Evolutionary conservation across 768 basidiomycete species (phyloP).

Genomic region (Lyophyllum semitale): DNA sequence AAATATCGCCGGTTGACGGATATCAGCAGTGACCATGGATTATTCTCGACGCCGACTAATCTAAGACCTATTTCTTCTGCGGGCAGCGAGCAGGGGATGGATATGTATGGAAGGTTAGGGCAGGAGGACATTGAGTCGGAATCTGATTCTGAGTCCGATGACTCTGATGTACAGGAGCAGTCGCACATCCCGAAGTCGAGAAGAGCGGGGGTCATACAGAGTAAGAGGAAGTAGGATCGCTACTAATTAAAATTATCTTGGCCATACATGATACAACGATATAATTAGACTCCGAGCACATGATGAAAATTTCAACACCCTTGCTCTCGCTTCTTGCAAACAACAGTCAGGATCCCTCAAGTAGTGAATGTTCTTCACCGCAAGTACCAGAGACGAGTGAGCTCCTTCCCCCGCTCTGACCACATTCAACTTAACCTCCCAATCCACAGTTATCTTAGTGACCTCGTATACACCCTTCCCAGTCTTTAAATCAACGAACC

Average conservation of each 20-base stretch:
- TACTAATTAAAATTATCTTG: no score
- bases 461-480: slow-evolving; percentile 83
- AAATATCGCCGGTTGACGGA: slow-evolving; percentile 54
- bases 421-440: slow-evolving; percentile 20
- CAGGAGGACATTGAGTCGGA: slow-evolving; percentile 35
- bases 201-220: slow-evolving; percentile 45
- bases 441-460: slow-evolving; percentile 75
- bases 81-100: slow-evolving; percentile 28
- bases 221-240: slow-evolving; percentile 12
- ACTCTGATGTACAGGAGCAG: slow-evolving; percentile 35
- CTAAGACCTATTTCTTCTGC: slow-evolving; percentile 30
- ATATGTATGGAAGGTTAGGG: slow-evolving; percentile 39
- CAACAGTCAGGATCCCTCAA: slow-evolving; percentile 18
- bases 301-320: slow-evolving; percentile 12
- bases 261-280: slow-evolving; percentile 33
- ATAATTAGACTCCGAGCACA: slow-evolving; percentile 43
- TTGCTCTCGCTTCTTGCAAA: slow-evolving; percentile 5
- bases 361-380: slow-evolving; percentile 77
- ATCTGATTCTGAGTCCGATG: slow-evolving; percentile 47
- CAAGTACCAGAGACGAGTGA: slow-evolving; percentile 89
- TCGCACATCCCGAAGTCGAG: slow-evolving; percentile 68
- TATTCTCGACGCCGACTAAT: slow-evolving; percentile 31
- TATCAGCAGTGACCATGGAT: slow-evolving; percentile 43
- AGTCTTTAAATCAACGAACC: slow-evolving; percentile 31
- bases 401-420: slow-evolving; percentile 24